phyloP scores from a whole-genome alignment of 805 yeast species.

The Candida ponderosae region DNA sequence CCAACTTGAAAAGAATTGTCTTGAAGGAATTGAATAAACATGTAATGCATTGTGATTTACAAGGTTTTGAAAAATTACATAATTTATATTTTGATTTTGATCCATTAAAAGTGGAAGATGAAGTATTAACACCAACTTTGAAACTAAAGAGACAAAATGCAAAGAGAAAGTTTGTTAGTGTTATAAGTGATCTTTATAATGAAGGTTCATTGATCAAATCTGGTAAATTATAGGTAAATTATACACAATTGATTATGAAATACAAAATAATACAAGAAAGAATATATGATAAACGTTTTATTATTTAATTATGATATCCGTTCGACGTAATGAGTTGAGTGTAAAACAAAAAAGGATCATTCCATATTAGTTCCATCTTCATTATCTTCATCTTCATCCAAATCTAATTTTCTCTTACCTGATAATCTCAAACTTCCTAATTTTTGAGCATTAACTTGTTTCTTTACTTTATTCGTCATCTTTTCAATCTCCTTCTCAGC shows the following conservation, averaged over 20 bases:
- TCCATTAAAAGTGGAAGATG: constrained; percentile 53
- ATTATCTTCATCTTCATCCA: constrained; percentile 51
- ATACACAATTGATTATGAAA: background rate
- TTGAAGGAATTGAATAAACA: constrained; percentile 31
- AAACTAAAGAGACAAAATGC: constrained; percentile 46
- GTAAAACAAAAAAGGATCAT: no score
- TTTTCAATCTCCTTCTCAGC: constrained; percentile 87
- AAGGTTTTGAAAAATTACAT: constrained; percentile 58
- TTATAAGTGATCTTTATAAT: constrained; percentile 32
- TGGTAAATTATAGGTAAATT: background rate
- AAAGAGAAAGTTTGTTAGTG: constrained; percentile 28
- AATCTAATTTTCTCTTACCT: constrained; percentile 63
- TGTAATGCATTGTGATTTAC: constrained; percentile 29
- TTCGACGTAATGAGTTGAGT: no score
- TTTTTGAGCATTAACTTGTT: constrained; percentile 73
- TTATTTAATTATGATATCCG: no score
- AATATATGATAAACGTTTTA: no score
- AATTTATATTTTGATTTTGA: constrained; percentile 46
- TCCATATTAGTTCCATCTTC: constrained; percentile 20
- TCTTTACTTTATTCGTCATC: constrained; percentile 80
- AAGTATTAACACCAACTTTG: constrained; percentile 61
- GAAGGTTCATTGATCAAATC: constrained; percentile 27
- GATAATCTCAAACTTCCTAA: constrained; percentile 60
- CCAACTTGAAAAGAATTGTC: constrained; percentile 20
- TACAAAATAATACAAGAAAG: no score